Conservation (phyloP, 208 protist species). For the Crithidia mellificae region DNA sequence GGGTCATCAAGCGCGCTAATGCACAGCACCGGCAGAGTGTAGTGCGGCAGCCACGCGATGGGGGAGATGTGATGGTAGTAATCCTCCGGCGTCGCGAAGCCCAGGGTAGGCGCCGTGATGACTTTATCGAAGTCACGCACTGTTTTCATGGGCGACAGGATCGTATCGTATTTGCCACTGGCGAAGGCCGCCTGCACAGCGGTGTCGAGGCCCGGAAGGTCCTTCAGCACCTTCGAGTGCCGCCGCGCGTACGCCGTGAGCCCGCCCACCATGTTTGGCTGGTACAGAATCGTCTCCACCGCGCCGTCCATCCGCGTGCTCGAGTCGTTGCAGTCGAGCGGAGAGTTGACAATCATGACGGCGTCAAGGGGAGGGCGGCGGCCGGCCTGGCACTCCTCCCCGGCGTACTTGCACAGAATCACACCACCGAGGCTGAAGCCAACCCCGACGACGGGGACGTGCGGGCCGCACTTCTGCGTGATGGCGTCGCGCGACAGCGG, state of each 20-base stretch:
- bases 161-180: slow-evolving; percentile 17
- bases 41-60: slow-evolving; percentile 47
- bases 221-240: slow-evolving; percentile 50
- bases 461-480: slow-evolving; percentile 29
- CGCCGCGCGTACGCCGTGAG: slow-evolving; percentile 47
- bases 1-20: slow-evolving; percentile 64
- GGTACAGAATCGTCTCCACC: slow-evolving; percentile 47
- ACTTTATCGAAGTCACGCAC: slow-evolving; percentile 60
- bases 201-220: slow-evolving; percentile 36
- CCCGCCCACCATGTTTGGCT: slow-evolving; percentile 51
- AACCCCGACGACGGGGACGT: slow-evolving; percentile 39
- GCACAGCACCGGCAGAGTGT: slow-evolving; percentile 64
- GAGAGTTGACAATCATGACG: slow-evolving; percentile 56
- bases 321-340: slow-evolving; percentile 53
- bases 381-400: slow-evolving; percentile 47
- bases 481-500: slow-evolving; percentile 33
- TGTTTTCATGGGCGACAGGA: slow-evolving; percentile 44
- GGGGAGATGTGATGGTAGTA: slow-evolving; percentile 65
- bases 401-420: slow-evolving; percentile 65
- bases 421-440: slow-evolving; percentile 81
- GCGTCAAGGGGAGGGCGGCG: slow-evolving; percentile 34
- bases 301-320: slow-evolving; percentile 30
- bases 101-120: slow-evolving; percentile 64
- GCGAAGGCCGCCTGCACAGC: slow-evolving; percentile 39
- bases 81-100: slow-evolving; percentile 51